These are phyloP conservation scores for Cryptococcus sp. DNA, from an alignment of 1,284 basidiomycete species.

Conservation along the genomic window DNA sequence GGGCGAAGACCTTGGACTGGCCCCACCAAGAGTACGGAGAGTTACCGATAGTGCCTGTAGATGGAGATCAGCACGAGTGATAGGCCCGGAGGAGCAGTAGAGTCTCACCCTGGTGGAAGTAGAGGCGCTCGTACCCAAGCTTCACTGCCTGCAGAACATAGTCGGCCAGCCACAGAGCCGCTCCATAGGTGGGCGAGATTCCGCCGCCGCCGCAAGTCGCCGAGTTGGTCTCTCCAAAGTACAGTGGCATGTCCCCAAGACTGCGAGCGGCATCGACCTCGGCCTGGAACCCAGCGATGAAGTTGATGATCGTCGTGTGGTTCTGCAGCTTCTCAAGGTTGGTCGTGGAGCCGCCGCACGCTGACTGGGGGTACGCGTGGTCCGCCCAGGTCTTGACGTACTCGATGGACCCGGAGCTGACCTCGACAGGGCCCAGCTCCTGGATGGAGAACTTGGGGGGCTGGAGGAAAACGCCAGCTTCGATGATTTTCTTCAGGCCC, in stretches of 20 bases:
- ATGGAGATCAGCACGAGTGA: background rate
- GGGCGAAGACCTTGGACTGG: slow-evolving; percentile 39
- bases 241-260: slow-evolving; percentile 45
- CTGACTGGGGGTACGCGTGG: slow-evolving; percentile 55
- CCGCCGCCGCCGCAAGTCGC: slow-evolving; percentile 55
- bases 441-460: slow-evolving; percentile 48
- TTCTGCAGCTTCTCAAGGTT: slow-evolving; percentile 51
- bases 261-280: slow-evolving; percentile 49
- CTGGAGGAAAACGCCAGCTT: slow-evolving; percentile 53
- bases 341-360: slow-evolving; percentile 52
- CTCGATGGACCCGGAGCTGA: background rate
- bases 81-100: background rate
- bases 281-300: slow-evolving; percentile 46
- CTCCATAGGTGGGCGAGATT: slow-evolving; percentile 53
- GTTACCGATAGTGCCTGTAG: slow-evolving; percentile 10
- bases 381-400: slow-evolving; percentile 43
- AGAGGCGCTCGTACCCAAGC: slow-evolving; percentile 51
- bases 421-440: slow-evolving; percentile 44
- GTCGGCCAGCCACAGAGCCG: slow-evolving; percentile 54
- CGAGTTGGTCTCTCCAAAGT: slow-evolving; percentile 56
- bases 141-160: slow-evolving; percentile 53
- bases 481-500: slow-evolving; percentile 51
- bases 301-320: slow-evolving; percentile 52
- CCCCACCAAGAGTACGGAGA: slow-evolving; percentile 19
- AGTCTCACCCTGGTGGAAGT: slow-evolving; percentile 53